These are phyloP conservation scores for Podaxis rugospora DNA, from an alignment of 768 basidiomycete genomes.

Conservation along the genomic window DNA sequence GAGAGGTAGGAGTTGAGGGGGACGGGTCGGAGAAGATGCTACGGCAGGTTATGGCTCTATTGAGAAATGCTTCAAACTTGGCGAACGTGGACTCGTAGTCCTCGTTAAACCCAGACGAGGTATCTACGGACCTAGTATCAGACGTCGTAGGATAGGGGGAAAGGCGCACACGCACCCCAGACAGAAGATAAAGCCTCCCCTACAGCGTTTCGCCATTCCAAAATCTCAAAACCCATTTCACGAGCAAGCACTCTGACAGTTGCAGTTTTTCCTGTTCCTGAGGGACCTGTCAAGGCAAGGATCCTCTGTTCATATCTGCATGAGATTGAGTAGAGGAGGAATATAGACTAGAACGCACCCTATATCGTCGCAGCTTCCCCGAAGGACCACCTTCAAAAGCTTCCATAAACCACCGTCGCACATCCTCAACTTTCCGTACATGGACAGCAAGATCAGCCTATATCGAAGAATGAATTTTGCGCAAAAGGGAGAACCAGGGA, in stretches of 20 bases:
- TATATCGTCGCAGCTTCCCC: slow-evolving; percentile 63
- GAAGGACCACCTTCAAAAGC: slow-evolving; percentile 67
- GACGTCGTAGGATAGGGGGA: background rate
- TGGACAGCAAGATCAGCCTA: slow-evolving; percentile 79
- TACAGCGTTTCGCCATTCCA: slow-evolving; percentile 80
- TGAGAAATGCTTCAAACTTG: slow-evolving; percentile 75
- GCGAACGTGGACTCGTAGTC: slow-evolving; percentile 49
- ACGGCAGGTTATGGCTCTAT: slow-evolving; percentile 58
- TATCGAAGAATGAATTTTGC: background rate
- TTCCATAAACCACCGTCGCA: slow-evolving; percentile 69
- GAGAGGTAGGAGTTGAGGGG: slow-evolving; percentile 7
- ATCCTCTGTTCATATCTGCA: slow-evolving; percentile 53
- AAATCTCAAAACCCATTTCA: slow-evolving; percentile 73
- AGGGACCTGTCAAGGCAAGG: slow-evolving; percentile 80
- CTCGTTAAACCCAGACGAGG: slow-evolving; percentile 13
- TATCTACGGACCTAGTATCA: background rate
- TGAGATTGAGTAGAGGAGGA: background rate
- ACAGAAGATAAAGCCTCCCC: slow-evolving; percentile 39
- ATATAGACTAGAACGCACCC: slow-evolving; percentile 41
- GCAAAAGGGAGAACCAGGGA: background rate
- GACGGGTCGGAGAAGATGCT: slow-evolving; percentile 37
- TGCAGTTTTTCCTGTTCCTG: slow-evolving; percentile 89
- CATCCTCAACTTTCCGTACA: slow-evolving; percentile 72
- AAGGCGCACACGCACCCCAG: slow-evolving; percentile 16
- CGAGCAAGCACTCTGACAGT: slow-evolving; percentile 70